These are phyloP conservation scores for Xylaria sp. DNA, from an alignment of 2,329 filamentous ascomycete species.

Conservation along the genomic window DNA sequence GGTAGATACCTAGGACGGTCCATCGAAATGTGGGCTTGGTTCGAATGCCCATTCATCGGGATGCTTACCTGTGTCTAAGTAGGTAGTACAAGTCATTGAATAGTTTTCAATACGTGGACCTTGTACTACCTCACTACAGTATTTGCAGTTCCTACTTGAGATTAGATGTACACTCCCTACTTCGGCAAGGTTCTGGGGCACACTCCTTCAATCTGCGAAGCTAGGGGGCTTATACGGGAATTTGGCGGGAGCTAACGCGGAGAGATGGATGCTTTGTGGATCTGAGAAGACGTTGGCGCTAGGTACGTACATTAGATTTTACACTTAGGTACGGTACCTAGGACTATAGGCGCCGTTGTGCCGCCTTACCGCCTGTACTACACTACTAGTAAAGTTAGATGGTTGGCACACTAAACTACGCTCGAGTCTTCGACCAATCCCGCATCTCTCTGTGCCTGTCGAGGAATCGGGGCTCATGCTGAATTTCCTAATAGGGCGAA, in stretches of 20 bases:
- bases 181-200: neutral
- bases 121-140: too few species aligned
- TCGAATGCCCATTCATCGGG: too few species aligned
- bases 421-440: constrained; percentile 5
- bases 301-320: neutral
- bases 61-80: too few species aligned
- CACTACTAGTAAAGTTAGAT: neutral
- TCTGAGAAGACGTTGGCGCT: constrained; percentile 32
- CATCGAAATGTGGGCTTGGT: too few species aligned
- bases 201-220: constrained; percentile 8
- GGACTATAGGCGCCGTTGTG: constrained; percentile 11
- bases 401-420: neutral
- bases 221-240: constrained; percentile 24
- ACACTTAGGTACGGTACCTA: neutral
- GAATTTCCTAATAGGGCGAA: constrained; percentile 15
- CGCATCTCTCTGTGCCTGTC: neutral
- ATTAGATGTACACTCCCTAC: neutral
- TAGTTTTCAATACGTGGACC: too few species aligned
- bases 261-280: constrained; percentile 22
- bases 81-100: neutral
- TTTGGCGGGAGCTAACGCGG: constrained; percentile 31
- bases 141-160: too few species aligned
- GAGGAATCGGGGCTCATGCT: constrained; percentile 9
- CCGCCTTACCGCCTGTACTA: constrained; percentile 29
- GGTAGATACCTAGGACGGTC: too few species aligned